Evolutionary conservation across 352 stramenopile genomes (phyloP).

Genomic region (Phytophthora megakarya): DNA sequence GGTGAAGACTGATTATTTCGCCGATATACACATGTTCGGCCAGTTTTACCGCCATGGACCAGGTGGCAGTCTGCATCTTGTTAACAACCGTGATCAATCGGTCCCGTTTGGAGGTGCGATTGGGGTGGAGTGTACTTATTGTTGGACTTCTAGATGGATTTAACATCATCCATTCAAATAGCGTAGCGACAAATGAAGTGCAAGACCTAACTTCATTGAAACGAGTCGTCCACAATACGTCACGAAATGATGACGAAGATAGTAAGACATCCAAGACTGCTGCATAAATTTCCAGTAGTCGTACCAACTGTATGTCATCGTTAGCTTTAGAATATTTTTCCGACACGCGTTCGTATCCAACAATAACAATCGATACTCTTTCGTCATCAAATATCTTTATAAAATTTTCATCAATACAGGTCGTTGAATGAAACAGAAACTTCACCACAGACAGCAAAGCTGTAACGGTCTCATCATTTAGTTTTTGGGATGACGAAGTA

Average conservation of each 20-base stretch:
- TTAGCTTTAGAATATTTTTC: background rate
- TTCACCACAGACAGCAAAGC: slow-evolving; percentile 10
- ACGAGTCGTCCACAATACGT: slow-evolving; percentile 3
- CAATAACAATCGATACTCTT: background rate
- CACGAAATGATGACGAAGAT: background rate
- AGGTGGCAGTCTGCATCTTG: background rate
- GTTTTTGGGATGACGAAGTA: background rate
- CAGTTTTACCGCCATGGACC: slow-evolving; percentile 5
- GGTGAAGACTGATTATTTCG: slow-evolving; percentile 9
- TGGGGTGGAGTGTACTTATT: background rate
- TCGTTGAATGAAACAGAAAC: background rate
- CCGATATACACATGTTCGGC: slow-evolving; percentile 7
- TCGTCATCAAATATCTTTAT: background rate
- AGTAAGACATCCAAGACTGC: slow-evolving; percentile 5
- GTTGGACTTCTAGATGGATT: background rate
- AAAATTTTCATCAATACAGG: background rate
- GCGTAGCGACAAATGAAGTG: slow-evolving; percentile 9
- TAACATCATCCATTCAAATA: slow-evolving; percentile 24
- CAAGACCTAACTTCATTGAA: background rate
- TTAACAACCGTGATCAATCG: background rate
- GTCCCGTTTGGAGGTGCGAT: slow-evolving; percentile 3
- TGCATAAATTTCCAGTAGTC: slow-evolving; percentile 12
- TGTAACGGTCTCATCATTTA: background rate
- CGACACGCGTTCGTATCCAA: slow-evolving; percentile 13
- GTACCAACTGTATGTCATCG: slow-evolving; percentile 3